Percentiles rank a stretch among this genome's conserved stretches.
Evolutionary conservation across 306 rosid genomes (phyloP).

Genomic region (Castanea mollissima): DNA sequence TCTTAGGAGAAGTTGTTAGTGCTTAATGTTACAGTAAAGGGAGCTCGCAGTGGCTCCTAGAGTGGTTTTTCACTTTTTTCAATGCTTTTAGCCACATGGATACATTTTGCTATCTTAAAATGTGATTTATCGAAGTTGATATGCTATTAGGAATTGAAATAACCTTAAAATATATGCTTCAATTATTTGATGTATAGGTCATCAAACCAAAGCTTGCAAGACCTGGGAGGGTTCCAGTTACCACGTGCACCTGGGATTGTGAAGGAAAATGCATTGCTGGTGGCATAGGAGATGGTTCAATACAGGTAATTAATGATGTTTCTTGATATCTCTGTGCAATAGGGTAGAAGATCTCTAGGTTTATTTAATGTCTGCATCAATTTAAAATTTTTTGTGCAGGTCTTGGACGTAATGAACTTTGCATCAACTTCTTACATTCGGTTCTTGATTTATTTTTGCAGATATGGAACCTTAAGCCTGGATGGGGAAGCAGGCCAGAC

Average conservation of each 20-base stretch:
- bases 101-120: conserved; percentile 3
- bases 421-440: conserved; percentile 19
- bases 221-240: conserved; percentile 90
- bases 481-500: conserved; percentile 99
- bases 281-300: conserved; percentile 94
- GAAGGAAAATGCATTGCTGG: conserved; percentile 91
- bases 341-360: not conserved
- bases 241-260: conserved; percentile 85
- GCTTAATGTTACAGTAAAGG: no score
- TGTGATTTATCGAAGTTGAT: conserved; percentile 6
- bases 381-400: not conserved
- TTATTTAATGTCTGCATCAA: not conserved
- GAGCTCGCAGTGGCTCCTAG: no score
- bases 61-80: no score
- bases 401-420: conserved; percentile 5
- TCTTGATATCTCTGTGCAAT: conserved; percentile 3
- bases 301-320: conserved; percentile 55
- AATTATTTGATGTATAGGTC: conserved; percentile 52
- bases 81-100: no score
- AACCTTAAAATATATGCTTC: conserved; percentile 6
- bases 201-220: conserved; percentile 90
- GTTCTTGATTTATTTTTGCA: conserved; percentile 30
- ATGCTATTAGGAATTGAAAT: not conserved
- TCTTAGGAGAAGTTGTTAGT: no score
- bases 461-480: conserved; percentile 89